Percentiles rank a stretch among this genome's conserved stretches.
These are phyloP conservation scores for Phlyctochytrium bullatum DNA, from an alignment of 192 early-diverging fungal species.

Conservation along the genomic window DNA sequence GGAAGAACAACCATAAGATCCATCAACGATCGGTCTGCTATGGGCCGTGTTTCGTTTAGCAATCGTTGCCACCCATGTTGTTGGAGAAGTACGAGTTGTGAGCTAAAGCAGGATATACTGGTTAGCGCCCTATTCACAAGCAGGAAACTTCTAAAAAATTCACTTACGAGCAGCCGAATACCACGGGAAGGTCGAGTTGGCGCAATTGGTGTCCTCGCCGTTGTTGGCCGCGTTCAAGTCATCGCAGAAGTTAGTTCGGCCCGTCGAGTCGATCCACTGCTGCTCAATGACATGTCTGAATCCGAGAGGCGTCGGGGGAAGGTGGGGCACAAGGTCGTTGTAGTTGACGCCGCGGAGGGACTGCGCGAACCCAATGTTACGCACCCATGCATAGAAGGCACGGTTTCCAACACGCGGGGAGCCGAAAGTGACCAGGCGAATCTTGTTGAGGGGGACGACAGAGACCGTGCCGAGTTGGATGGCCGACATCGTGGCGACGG, in stretches of 20 bases:
- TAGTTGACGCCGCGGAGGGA: slow-evolving; percentile 13
- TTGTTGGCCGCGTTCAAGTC: not conserved
- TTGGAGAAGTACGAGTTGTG: no score
- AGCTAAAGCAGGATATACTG: no score
- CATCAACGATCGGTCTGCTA: no score
- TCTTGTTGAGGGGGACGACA: not conserved
- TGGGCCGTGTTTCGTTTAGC: no score
- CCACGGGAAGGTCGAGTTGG: not conserved
- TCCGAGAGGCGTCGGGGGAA: slow-evolving; percentile 17
- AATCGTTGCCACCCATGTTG: no score
- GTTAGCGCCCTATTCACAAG: no score
- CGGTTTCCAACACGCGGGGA: not conserved
- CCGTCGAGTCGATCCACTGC: slow-evolving; percentile 15
- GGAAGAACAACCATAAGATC: no score
- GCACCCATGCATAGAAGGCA: not conserved
- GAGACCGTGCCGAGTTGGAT: not conserved
- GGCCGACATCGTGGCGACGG: slow-evolving; percentile 13
- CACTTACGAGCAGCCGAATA: not conserved
- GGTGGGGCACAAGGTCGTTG: slow-evolving; percentile 12
- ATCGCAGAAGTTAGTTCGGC: not conserved
- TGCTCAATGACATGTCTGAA: slow-evolving; percentile 16
- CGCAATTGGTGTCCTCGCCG: slow-evolving; percentile 7
- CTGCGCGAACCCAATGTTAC: not conserved
- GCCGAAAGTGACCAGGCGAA: not conserved
- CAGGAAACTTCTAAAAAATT: no score